These are phyloP conservation scores for Smittium mucronatum DNA, from an alignment of 371 early-diverging fungal genomes.

Conservation along the genomic window DNA sequence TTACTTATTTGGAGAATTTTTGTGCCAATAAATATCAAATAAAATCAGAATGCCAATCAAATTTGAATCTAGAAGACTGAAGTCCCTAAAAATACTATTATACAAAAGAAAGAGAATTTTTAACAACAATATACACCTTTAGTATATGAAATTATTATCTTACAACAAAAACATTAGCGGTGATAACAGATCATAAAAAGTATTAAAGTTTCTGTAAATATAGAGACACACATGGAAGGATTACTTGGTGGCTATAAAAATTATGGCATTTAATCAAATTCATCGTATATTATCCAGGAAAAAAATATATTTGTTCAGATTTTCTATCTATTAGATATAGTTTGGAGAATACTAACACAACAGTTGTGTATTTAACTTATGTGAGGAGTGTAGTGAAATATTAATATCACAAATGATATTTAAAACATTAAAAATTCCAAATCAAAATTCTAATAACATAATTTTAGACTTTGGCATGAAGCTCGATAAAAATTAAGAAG, in stretches of 20 bases:
- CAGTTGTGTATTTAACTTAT: background rate
- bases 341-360: constrained; percentile 21
- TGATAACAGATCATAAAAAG: constrained; percentile 3
- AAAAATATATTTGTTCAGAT: constrained; percentile 10
- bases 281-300: constrained; percentile 2
- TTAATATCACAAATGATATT: background rate
- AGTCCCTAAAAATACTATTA: no score
- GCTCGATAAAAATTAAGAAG: no score
- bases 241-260: constrained; percentile 4
- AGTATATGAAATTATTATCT: no score
- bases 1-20: no score
- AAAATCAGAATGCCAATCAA: no score
- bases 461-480: constrained; percentile 1
- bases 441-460: background rate
- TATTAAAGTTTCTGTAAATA: background rate
- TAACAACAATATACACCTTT: no score
- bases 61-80: no score
- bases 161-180: background rate
- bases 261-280: background rate
- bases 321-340: background rate
- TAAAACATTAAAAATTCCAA: background rate
- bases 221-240: constrained; percentile 9
- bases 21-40: no score
- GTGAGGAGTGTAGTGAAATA: background rate
- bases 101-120: no score